Conservation (phyloP, 768 basidiomycete genomes). For the Phanerochaete sordida region DNA sequence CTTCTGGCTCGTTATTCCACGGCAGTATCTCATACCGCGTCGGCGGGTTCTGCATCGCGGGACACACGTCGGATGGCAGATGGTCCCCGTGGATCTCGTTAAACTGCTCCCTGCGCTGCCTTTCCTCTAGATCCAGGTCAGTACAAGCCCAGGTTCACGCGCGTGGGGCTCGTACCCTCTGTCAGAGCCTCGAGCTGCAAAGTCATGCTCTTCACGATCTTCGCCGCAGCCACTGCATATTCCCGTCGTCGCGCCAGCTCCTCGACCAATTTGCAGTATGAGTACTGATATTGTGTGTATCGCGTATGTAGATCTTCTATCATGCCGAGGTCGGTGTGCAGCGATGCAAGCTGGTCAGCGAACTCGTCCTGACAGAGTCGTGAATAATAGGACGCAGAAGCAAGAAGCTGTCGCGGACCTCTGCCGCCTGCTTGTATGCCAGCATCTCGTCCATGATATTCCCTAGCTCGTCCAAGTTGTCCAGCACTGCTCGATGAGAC, state of each 20-base stretch:
- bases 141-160: not conserved
- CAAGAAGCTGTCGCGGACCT: slow-evolving; percentile 39
- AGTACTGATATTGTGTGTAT: slow-evolving; percentile 65
- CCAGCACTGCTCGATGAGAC: slow-evolving; percentile 45
- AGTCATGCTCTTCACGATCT: slow-evolving; percentile 63
- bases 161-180: slow-evolving; percentile 57
- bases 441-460: slow-evolving; percentile 81
- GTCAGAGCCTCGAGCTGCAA: slow-evolving; percentile 60
- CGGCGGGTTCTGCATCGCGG: slow-evolving; percentile 71
- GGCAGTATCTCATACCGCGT: slow-evolving; percentile 71
- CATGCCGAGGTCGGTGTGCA: slow-evolving; percentile 59
- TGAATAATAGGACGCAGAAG: not conserved
- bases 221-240: slow-evolving; percentile 64
- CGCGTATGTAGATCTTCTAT: slow-evolving; percentile 63
- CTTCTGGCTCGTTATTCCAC: slow-evolving; percentile 47
- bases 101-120: slow-evolving; percentile 58
- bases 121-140: slow-evolving; percentile 58
- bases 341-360: slow-evolving; percentile 46
- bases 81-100: slow-evolving; percentile 70
- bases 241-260: slow-evolving; percentile 69
- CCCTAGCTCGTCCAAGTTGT: slow-evolving; percentile 72
- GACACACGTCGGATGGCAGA: slow-evolving; percentile 77
- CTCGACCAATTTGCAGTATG: slow-evolving; percentile 69
- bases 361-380: slow-evolving; percentile 40
- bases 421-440: slow-evolving; percentile 60